Conservation (phyloP, 2,329 filamentous ascomycete genomes). For the Nemania sp. region DNA sequence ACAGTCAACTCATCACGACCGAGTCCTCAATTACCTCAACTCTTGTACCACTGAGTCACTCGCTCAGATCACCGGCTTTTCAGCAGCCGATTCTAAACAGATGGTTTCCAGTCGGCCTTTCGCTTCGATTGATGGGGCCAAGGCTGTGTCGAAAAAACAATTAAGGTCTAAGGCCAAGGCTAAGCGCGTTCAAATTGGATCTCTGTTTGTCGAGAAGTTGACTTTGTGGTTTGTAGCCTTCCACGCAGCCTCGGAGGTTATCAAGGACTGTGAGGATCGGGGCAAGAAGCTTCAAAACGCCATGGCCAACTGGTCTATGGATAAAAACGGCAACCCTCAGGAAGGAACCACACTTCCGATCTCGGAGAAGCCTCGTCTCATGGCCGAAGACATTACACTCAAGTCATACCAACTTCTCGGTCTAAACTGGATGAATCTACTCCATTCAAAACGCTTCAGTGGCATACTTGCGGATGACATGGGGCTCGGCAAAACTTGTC, state of each 20-base stretch:
- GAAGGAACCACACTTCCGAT: constrained; percentile 48
- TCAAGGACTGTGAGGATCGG: constrained; percentile 51
- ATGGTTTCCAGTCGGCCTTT: constrained; percentile 36
- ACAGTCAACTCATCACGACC: constrained; percentile 41
- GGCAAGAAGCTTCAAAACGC: constrained; percentile 37
- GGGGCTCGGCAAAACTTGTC: constrained; percentile 94
- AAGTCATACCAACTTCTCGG: constrained; percentile 95
- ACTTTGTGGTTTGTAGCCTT: constrained; percentile 51
- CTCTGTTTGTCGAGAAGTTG: constrained; percentile 45
- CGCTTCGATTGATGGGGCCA: constrained; percentile 61
- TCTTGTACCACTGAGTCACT: constrained; percentile 74
- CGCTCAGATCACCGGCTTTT: constrained; percentile 77
- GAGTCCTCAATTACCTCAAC: constrained; percentile 82
- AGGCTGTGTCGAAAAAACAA: constrained; percentile 57
- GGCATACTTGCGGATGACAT: constrained; percentile 97
- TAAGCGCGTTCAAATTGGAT: constrained; percentile 34
- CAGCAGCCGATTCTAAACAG: constrained; percentile 67
- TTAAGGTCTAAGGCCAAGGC: constrained; percentile 40
- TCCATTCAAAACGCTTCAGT: constrained; percentile 78
- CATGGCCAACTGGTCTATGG: constrained; percentile 38
- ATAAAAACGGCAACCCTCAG: constrained; percentile 43
- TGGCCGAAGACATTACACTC: constrained; percentile 75
- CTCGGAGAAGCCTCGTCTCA: constrained; percentile 69
- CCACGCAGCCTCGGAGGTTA: constrained; percentile 47
- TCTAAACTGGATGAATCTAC: constrained; percentile 87